Percentiles rank a stretch among this genome's conserved stretches.
Evolutionary conservation across 176 grass and related monocot genomes (phyloP).

Genomic region (Bolboschoenus planiculmis): DNA sequence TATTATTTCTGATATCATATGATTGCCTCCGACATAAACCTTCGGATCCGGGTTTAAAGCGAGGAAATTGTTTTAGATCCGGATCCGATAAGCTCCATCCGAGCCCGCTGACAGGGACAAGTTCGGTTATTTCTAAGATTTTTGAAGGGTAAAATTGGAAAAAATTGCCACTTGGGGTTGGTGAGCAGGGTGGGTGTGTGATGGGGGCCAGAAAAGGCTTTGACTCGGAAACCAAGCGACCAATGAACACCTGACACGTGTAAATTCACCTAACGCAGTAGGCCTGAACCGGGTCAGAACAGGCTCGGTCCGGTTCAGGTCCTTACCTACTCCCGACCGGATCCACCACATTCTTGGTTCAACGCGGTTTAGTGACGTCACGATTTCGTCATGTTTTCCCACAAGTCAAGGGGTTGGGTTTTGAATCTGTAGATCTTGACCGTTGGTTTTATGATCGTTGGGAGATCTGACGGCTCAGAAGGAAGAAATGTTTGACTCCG

Average conservation of each 20-base stretch:
- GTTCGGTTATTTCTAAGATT: background rate
- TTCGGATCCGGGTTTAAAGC: background rate
- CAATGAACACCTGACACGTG: background rate
- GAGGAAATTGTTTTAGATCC: background rate
- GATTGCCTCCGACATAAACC: background rate
- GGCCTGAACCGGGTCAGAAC: background rate
- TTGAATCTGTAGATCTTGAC: background rate
- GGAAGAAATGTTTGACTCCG: background rate
- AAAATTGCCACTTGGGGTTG: slow-evolving; percentile 1
- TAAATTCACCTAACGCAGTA: slow-evolving; percentile 6
- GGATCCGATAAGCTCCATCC: background rate
- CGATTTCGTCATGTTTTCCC: background rate
- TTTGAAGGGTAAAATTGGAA: background rate
- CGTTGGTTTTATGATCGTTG: background rate
- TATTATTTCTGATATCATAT: background rate
- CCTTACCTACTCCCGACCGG: slow-evolving; percentile 1
- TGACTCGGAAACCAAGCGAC: background rate
- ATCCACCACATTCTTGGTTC: background rate
- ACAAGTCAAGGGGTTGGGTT: background rate
- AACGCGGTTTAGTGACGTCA: slow-evolving; percentile 12
- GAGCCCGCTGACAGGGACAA: background rate
- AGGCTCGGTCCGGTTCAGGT: background rate
- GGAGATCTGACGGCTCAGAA: background rate
- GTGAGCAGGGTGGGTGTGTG: slow-evolving; percentile 9
- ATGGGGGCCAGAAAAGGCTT: background rate